Evolutionary conservation across 768 basidiomycete genomes (phyloP).

Genomic region (Leccinum ochraceum): DNA sequence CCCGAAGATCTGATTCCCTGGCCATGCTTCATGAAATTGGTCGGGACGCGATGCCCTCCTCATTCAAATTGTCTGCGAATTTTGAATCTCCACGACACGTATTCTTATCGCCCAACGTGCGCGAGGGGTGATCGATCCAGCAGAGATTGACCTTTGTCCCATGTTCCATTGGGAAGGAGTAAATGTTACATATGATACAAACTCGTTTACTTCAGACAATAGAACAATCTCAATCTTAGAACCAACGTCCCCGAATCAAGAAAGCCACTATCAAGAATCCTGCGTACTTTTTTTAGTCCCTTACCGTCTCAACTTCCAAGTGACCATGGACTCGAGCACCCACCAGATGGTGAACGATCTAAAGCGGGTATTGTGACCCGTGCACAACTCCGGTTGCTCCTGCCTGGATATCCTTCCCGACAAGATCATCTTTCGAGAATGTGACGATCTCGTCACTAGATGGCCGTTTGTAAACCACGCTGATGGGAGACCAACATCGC

Average conservation of each 20-base stretch:
- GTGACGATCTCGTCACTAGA: slow-evolving; percentile 5
- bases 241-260: not conserved
- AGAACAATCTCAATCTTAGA: not conserved
- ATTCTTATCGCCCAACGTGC: too few relatives aligned
- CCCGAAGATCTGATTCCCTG: too few relatives aligned
- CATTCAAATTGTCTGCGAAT: too few relatives aligned
- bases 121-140: too few relatives aligned
- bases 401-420: not conserved
- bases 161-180: not conserved
- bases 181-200: not conserved
- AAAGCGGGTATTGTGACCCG: not conserved
- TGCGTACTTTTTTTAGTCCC: too few relatives aligned
- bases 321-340: not conserved
- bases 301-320: not conserved
- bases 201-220: not conserved
- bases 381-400: not conserved
- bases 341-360: not conserved
- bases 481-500: slow-evolving; percentile 7
- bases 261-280: not conserved
- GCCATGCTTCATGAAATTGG: too few relatives aligned
- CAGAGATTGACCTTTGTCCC: too few relatives aligned
- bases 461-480: not conserved
- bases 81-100: too few relatives aligned
- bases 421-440: slow-evolving; percentile 3
- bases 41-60: too few relatives aligned